Base-by-base conservation (phyloP, 1,284 basidiomycete species). In the Exsudoporus floridanus region DNA sequence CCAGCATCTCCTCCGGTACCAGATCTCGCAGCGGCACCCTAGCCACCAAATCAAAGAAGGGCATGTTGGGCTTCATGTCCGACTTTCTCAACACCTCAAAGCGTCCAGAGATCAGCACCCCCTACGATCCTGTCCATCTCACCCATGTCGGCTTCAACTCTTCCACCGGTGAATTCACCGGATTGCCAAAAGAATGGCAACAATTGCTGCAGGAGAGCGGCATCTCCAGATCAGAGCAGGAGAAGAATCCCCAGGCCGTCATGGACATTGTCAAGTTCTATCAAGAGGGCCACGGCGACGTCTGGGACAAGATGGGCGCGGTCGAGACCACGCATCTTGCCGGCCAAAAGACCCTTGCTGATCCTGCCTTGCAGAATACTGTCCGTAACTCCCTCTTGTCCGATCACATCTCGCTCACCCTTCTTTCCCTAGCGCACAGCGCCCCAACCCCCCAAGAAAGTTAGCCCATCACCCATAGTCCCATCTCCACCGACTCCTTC, bases 181-280 rank as follows among this genome's bases (percentile, higher is more conserved):
- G 97, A 5, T 79, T 99, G 51, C 97, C 97, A 1, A 95, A 95
- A 70, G 96, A 99, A 75, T 99, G 97, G 97, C 97, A 99, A 70
- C 92, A 98, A 70, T 81, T 99, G 7, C 75, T 99, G 43, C 93
- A 97, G 70, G 95, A 98, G 70, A 94, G 90, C 54, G 97, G 97
- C 49, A 98, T 99, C 70, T 95, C 94, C 23, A 84, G 90, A 62
- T 82, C 79, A 40, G 96, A 99, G 70, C 97, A 99, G 76, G 95
- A 97, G 73, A 93, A 92, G 77, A 96, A 99, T 68, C 97, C 97
- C 0, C 92, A 98, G 74, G 94, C 94, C 1, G 94, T 99, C 53
- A 94, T 97, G 84, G 97, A 98, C 66, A 97, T 99, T 60, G 96
- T 99, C 67, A 94, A 96, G 65, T 99, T 98, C 75, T 98, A 97